phyloP scores from a whole-genome alignment of 148 eudicot species.

The Heliamphora exappendiculata region DNA sequence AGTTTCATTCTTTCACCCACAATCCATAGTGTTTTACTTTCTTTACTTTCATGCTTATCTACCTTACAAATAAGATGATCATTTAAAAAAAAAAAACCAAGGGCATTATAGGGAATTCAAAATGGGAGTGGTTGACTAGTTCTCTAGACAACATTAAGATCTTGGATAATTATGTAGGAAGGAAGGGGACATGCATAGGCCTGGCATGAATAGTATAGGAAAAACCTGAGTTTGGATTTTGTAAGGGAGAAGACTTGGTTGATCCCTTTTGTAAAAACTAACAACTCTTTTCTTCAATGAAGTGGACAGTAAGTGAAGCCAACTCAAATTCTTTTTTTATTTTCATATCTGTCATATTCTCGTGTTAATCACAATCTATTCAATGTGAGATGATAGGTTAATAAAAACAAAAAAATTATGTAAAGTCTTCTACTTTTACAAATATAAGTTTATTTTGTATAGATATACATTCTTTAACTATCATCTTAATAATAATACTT shows the following conservation, averaged over 20 bases:
- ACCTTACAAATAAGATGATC: no score
- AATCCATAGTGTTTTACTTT: no score
- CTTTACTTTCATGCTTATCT: no score
- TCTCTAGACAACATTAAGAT: slow-evolving; percentile 17
- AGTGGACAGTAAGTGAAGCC: slow-evolving; percentile 28
- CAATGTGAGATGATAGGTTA: no score
- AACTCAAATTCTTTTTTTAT: slow-evolving; percentile 11
- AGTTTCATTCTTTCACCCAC: no score
- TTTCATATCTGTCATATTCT: not conserved
- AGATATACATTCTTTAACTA: no score
- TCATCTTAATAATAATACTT: no score
- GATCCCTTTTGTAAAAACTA: slow-evolving; percentile 16
- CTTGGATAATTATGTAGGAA: slow-evolving; percentile 3
- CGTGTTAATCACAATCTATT: no score
- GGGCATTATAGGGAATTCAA: not conserved
- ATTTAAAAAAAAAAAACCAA: not conserved
- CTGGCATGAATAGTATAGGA: slow-evolving; percentile 20
- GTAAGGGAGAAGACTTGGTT: slow-evolving; percentile 9
- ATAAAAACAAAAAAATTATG: no score
- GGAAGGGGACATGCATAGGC: slow-evolving; percentile 21
- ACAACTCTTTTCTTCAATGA: slow-evolving; percentile 19
- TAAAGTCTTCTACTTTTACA: no score
- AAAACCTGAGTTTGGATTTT: slow-evolving; percentile 21
- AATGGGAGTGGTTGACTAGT: not conserved
- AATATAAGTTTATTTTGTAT: no score